Evolutionary conservation across 805 yeast species (phyloP), one percentile per base, ranked within the genome.

Genomic region (Metschnikowia gruessii): DNA sequence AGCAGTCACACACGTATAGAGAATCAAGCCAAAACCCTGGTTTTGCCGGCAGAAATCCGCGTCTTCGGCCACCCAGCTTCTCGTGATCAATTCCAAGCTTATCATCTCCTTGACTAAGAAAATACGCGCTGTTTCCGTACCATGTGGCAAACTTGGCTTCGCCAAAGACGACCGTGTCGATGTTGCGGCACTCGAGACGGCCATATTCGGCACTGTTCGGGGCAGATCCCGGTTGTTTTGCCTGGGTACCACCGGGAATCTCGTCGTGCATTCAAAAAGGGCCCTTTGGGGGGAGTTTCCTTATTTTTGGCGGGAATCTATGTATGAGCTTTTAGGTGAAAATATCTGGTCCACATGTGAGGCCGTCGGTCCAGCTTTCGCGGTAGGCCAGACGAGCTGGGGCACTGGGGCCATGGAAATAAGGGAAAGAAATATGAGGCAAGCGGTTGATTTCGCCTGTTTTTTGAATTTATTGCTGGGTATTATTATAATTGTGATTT

Each of bases 111-210:
- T 40, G 53, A 55, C 35, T 52, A 50, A 13, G 60, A 39, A 90
- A 87, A 61, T 88, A 85, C 0, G 89, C 95, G 3, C 87, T 79
- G 56, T 86, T 85, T 0, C 95, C 94, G 61, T 85, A 90, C 97
- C 97, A 89, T 2, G 97, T 84, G 45, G 81, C 76, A 51, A 91
- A 81, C 48, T 76, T 77, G 54, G 72, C 76, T 17, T 76, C 72
- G 0, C 97, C 97, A 50, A 87, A 79, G 29, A 74, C 76, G 8
- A 92, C 87, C 21, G 76, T 63, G 7, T 62, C 65, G 36, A 91
- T 82, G 68, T 91, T 91, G 12, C 87, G 73, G 45, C 68, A 62
- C 37, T 79, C 75, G 30, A 84, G 58, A 1, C 81, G 74, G 11
- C 92, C 95, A 57, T 87, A 86, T 47, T 56, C 59, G 21, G 51